Percentiles rank a stretch among this genome's conserved stretches.
phyloP scores from a whole-genome alignment of 768 basidiomycete species.

The Dentipellis fragilis region DNA sequence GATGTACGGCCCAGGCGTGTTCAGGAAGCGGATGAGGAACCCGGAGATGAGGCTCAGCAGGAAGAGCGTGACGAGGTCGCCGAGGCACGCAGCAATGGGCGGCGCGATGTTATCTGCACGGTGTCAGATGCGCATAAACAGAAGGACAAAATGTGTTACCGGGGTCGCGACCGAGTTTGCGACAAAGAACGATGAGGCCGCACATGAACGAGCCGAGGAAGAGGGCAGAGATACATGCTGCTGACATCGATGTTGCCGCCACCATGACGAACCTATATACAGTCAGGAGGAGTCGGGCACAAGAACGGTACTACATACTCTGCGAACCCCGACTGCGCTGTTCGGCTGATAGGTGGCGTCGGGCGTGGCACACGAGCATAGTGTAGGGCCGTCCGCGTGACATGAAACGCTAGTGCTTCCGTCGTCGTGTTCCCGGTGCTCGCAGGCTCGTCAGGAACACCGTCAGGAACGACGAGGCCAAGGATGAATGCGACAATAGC shows the following conservation, averaged over 20 bases:
- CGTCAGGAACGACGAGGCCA: slow-evolving; percentile 45
- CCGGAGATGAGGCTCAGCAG: slow-evolving; percentile 72
- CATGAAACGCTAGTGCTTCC: not conserved
- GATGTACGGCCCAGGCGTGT: slow-evolving; percentile 54
- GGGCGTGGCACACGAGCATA: slow-evolving; percentile 4
- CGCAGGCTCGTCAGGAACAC: slow-evolving; percentile 8
- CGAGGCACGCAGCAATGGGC: slow-evolving; percentile 85
- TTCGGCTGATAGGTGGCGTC: not conserved
- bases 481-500: slow-evolving; percentile 69
- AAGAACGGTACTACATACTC: slow-evolving; percentile 5
- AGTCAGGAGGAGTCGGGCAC: not conserved
- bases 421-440: not conserved
- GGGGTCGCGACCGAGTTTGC: slow-evolving; percentile 71
- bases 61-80: slow-evolving; percentile 84
- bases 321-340: slow-evolving; percentile 8
- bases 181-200: slow-evolving; percentile 66
- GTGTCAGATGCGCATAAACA: not conserved
- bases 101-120: slow-evolving; percentile 86
- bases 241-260: slow-evolving; percentile 67
- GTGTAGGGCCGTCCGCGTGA: not conserved
- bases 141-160: slow-evolving; percentile 32
- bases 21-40: slow-evolving; percentile 53
- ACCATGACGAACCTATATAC: slow-evolving; percentile 61
- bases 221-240: slow-evolving; percentile 67
- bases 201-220: slow-evolving; percentile 93